phyloP scores from a whole-genome alignment of 2,329 filamentous ascomycete genomes.

The Fusarium sp. region DNA sequence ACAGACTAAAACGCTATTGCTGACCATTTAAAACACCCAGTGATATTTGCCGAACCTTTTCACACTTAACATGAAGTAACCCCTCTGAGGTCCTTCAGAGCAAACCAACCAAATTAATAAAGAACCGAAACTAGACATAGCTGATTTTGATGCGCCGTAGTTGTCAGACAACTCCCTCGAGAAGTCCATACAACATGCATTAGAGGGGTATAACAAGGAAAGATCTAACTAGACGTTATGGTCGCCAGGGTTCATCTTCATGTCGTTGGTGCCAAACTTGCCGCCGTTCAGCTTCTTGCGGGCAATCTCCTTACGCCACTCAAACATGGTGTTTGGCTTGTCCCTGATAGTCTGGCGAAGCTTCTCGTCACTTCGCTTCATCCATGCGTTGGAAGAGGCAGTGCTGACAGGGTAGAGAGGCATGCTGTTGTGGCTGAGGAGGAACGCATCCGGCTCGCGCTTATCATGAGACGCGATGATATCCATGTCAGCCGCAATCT shows the following conservation, averaged over 20 bases:
- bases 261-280: constrained; percentile 16
- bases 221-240: constrained; percentile 35
- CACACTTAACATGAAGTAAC: constrained; percentile 1
- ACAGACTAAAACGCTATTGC: constrained; percentile 25
- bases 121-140: constrained; percentile 17
- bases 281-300: constrained; percentile 26
- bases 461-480: constrained; percentile 68
- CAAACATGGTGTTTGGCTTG: constrained; percentile 51
- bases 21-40: constrained; percentile 5
- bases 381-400: constrained; percentile 50
- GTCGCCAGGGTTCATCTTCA: constrained; percentile 26
- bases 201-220: constrained; percentile 10
- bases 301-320: constrained; percentile 42
- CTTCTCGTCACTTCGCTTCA: constrained; percentile 53
- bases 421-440: constrained; percentile 54
- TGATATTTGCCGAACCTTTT: constrained; percentile 24
- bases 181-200: constrained; percentile 35
- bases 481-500: constrained; percentile 78
- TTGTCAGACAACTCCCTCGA: constrained; percentile 20
- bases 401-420: constrained; percentile 65
- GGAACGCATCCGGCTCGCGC: constrained; percentile 45
- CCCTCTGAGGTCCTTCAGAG: neutral
- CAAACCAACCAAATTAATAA: constrained; percentile 31
- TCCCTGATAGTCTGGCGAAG: constrained; percentile 52
- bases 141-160: constrained; percentile 40